Base-by-base conservation (phyloP, 2,329 filamentous ascomycete species). In the Aspergillus sp. region DNA sequence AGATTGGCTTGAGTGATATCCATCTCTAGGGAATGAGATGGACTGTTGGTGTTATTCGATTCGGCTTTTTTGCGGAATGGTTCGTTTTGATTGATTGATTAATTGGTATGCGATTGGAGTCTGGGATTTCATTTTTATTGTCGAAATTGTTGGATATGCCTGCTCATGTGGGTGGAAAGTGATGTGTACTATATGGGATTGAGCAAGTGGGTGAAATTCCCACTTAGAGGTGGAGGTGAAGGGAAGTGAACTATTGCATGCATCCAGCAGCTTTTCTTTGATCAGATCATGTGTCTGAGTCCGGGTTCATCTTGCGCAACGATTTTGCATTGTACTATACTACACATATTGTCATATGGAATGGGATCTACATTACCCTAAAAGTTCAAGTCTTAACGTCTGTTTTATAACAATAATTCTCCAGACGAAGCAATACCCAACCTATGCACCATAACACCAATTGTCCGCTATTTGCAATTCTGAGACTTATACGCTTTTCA, bases 241-340 rank as follows among this genome's bases (percentile, higher is more conserved):
- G 47, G 8, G 55, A 19, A 21, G 28, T 36, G 28, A 12, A 13
- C 12, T 36, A 36, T 41, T 59, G 25, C 23, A 65, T 67, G 61
- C 63, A 67, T 67, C 60, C 55, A 66, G 65, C 65, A 63, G 62
- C 63, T 61, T 60, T 32, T 52, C 12, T 45, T 55, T 12, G 15
- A 23, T 21, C 41, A 10, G 17, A 21, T 19, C 19, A 2, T 23
- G 9, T 45, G 4, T 45, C 41, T 12, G 9, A 21, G 21, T 45
- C 17, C n/a, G 41, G 41, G 41, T 21, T 45, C 21, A 21, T 23
- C 9, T 21, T 45, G 41, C 41, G 25, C 23, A 17, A 30, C 25
- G 47, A 28, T 28, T 30, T 32, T 50, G 47, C 47, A 50, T 12
- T 50, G 47, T 50, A 50, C 47, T 50, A 50, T 62, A 60, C 50